Evolutionary conservation across 1,139 yeast species (phyloP).

Genomic region (Saccharomyces hybrid): DNA sequence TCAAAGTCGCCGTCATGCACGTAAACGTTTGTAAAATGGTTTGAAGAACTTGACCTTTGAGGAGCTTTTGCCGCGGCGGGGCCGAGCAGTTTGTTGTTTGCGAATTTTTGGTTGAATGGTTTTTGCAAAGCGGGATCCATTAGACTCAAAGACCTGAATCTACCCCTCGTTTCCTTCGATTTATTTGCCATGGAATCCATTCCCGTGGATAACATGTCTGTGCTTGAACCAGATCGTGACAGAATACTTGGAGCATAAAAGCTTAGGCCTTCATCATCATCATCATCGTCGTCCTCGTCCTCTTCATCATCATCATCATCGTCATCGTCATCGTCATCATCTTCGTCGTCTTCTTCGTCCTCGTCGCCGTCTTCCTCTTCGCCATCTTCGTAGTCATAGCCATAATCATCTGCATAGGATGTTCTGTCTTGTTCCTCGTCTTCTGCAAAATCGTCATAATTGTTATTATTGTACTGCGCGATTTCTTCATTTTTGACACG

Average conservation of each 20-base stretch:
- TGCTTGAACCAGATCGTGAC: conserved; percentile 24
- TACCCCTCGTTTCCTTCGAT: conserved; percentile 12
- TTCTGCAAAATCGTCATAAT: conserved; percentile 5
- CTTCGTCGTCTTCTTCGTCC: conserved; percentile 11
- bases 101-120: conserved; percentile 4
- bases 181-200: conserved; percentile 3
- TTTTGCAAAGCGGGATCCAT: conserved; percentile 25
- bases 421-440: conserved; percentile 4
- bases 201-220: conserved; percentile 9
- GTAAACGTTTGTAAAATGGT: conserved; percentile 26
- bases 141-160: conserved; percentile 30
- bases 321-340: conserved; percentile 15
- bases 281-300: conserved; percentile 17
- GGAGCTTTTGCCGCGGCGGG: background rate
- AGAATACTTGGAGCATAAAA: conserved; percentile 29
- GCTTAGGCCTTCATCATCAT: conserved; percentile 29
- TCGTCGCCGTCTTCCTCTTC: too few species aligned
- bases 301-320: conserved; percentile 22
- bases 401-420: conserved; percentile 8
- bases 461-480: background rate
- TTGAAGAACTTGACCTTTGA: background rate
- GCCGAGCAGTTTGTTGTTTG: background rate
- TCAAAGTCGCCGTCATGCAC: conserved; percentile 31
- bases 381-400: conserved; percentile 14
- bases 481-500: conserved; percentile 2